phyloP scores from a whole-genome alignment of 164 flowering plant species.

The Magnolia officinalis region DNA sequence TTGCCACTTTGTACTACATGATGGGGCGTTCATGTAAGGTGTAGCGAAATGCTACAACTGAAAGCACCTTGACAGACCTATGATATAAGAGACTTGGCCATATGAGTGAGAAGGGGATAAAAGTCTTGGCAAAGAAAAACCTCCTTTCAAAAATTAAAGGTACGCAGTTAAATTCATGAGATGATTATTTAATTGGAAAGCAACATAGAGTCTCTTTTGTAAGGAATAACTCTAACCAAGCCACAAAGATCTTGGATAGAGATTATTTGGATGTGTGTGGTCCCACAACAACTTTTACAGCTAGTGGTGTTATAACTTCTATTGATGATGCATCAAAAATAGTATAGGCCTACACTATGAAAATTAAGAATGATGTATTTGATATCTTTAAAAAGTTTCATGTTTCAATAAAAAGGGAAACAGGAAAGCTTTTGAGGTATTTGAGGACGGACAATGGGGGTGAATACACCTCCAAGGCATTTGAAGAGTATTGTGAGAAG shows the following conservation, averaged over 20 bases:
- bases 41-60: not conserved
- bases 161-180: not conserved
- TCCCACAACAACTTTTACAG: not conserved
- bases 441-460: constrained; percentile 5
- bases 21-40: not conserved
- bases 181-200: constrained; percentile 4
- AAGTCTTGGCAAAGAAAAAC: not conserved
- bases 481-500: not conserved
- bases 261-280: not conserved
- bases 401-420: not conserved
- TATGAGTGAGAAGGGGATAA: not conserved
- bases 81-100: constrained; percentile 2
- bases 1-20: not conserved
- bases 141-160: not conserved
- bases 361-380: constrained; percentile 3
- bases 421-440: not conserved
- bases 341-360: not conserved
- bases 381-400: not conserved
- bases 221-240: not conserved
- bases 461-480: not conserved
- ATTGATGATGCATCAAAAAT: constrained; percentile 6
- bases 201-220: constrained; percentile 1
- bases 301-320: constrained; percentile 1
- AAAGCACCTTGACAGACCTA: not conserved
- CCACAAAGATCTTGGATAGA: not conserved